phyloP scores from a whole-genome alignment of 1,284 basidiomycete species.

The Volvariella surrecta region DNA sequence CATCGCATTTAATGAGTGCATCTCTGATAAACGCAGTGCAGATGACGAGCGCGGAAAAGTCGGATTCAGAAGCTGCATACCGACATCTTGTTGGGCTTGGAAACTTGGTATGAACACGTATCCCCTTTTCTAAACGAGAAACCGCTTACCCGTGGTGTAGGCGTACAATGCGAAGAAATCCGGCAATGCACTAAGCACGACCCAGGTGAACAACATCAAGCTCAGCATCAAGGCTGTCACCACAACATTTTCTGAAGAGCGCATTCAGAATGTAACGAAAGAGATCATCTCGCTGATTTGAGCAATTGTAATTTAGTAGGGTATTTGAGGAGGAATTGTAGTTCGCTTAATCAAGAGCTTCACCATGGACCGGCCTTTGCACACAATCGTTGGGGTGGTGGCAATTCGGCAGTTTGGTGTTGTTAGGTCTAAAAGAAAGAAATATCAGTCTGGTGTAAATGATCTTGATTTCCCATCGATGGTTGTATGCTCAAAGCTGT shows the following conservation, averaged over 20 bases:
- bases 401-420: no score
- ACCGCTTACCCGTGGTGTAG: slow-evolving; percentile 22
- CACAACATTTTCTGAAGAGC: slow-evolving; percentile 44
- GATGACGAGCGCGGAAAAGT: slow-evolving; percentile 59
- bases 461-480: slow-evolving; percentile 10
- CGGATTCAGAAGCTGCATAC: slow-evolving; percentile 81
- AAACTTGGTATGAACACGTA: slow-evolving; percentile 36
- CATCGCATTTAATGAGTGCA: no score
- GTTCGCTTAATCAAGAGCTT: no score
- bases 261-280: slow-evolving; percentile 39
- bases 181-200: slow-evolving; percentile 24
- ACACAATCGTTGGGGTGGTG: no score
- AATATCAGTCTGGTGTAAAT: slow-evolving; percentile 6
- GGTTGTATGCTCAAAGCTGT: slow-evolving; percentile 30
- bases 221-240: slow-evolving; percentile 32
- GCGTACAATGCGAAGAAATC: slow-evolving; percentile 36
- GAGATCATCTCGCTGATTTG: slow-evolving; percentile 35
- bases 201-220: slow-evolving; percentile 31
- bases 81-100: slow-evolving; percentile 82
- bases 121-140: neutral
- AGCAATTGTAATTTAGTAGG: no score
- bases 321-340: no score
- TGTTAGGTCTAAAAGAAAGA: neutral
- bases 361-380: no score
- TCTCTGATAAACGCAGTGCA: slow-evolving; percentile 18